Conservation (phyloP, 139 green algal species). For the Diplosphaera chodatii region DNA sequence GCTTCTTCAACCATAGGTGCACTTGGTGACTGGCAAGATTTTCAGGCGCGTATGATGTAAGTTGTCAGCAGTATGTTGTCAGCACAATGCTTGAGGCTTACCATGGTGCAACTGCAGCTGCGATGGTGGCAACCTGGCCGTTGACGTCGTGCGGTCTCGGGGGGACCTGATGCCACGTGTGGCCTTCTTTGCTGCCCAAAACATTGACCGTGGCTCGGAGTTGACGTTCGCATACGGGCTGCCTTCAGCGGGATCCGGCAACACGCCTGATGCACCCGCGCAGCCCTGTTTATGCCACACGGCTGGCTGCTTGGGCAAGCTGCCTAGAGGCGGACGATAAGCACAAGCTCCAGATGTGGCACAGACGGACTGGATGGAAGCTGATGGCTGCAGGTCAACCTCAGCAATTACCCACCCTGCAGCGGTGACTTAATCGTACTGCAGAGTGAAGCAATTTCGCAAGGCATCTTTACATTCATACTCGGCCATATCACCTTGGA, state of each 20-base stretch:
- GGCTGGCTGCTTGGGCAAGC: not conserved
- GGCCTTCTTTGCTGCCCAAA: slow-evolving; percentile 31
- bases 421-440: too few species aligned
- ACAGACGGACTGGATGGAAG: too few species aligned
- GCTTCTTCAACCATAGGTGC: slow-evolving; percentile 60
- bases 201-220: slow-evolving; percentile 42
- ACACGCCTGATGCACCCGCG: not conserved
- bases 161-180: slow-evolving; percentile 42
- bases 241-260: not conserved
- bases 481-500: too few species aligned
- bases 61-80: too few species aligned
- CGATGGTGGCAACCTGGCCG: slow-evolving; percentile 48
- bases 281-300: not conserved
- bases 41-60: too few species aligned
- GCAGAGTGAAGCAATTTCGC: too few species aligned
- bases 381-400: too few species aligned
- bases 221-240: slow-evolving; percentile 57
- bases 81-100: too few species aligned
- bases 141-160: slow-evolving; percentile 22
- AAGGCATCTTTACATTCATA: too few species aligned
- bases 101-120: slow-evolving; percentile 37
- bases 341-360: too few species aligned
- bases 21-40: not conserved
- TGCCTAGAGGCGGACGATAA: not conserved
- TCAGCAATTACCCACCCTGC: too few species aligned